Percentiles rank a stretch among this genome's conserved stretches.
These are phyloP conservation scores for Petrea volubilis DNA, from an alignment of 257 asterid genomes.

Conservation along the genomic window DNA sequence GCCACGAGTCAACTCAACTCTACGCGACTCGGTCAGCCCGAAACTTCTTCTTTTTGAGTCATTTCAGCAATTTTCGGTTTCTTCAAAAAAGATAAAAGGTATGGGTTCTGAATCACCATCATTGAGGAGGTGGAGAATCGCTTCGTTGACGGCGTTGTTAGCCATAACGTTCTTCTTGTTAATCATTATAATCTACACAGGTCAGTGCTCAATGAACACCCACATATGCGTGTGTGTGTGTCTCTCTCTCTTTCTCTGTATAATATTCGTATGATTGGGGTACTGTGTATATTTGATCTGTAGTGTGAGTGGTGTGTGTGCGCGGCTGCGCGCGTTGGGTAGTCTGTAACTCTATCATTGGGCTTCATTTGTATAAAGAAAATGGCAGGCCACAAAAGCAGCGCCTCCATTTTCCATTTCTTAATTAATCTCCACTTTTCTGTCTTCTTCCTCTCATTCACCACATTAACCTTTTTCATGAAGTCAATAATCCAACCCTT, in stretches of 20 bases:
- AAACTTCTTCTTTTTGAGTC: not conserved
- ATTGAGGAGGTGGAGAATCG: slow-evolving; percentile 22
- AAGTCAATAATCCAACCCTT: not conserved
- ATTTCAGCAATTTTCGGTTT: not conserved
- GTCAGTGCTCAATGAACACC: slow-evolving; percentile 19
- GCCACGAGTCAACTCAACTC: no score
- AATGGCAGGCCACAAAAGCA: slow-evolving; percentile 1
- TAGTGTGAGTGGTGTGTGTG: not conserved
- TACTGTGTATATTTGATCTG: no score
- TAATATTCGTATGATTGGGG: no score
- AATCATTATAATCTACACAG: slow-evolving; percentile 34
- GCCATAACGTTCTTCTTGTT: slow-evolving; percentile 23
- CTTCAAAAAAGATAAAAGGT: not conserved
- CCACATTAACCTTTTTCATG: not conserved
- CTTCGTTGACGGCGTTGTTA: slow-evolving; percentile 22
- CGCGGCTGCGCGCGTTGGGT: not conserved
- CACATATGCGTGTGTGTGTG: no score
- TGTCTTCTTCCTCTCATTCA: not conserved
- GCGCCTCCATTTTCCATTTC: not conserved
- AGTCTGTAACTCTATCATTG: not conserved
- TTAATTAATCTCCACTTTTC: not conserved
- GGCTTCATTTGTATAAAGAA: not conserved
- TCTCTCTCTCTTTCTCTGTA: no score
- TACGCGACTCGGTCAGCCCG: not conserved
- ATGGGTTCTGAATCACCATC: slow-evolving; percentile 33